Conservation (phyloP, 805 yeast species). For the Saccharomycopsis sp. region DNA sequence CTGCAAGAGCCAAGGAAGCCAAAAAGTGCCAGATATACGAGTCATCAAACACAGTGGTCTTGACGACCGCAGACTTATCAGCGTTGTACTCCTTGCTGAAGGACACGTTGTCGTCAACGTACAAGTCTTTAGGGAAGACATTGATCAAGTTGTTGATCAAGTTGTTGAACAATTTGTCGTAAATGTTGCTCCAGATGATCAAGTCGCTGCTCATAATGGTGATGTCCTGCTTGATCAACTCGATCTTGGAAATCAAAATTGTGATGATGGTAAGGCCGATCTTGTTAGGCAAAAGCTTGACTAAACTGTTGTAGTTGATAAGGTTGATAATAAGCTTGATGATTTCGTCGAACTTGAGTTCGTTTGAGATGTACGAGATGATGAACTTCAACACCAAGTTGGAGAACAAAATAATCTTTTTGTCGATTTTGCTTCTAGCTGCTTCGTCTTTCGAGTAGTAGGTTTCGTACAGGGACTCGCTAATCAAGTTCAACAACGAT, state of each 20-base stretch:
- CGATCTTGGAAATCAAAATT: slow-evolving; percentile 86
- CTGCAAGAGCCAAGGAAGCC: slow-evolving; percentile 89
- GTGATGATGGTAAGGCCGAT: slow-evolving; percentile 84
- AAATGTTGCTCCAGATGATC: slow-evolving; percentile 70
- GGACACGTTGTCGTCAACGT: slow-evolving; percentile 11
- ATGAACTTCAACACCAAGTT: slow-evolving; percentile 75
- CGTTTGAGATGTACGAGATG: slow-evolving; percentile 71
- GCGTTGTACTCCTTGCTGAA: slow-evolving; percentile 2
- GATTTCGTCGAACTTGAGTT: slow-evolving; percentile 72
- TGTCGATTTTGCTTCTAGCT: slow-evolving; percentile 43
- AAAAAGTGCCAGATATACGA: slow-evolving; percentile 94
- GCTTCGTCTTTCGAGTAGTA: slow-evolving; percentile 38
- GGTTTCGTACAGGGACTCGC: slow-evolving; percentile 71
- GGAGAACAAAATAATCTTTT: slow-evolving; percentile 71
- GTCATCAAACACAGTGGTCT: slow-evolving; percentile 43
- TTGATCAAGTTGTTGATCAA: slow-evolving; percentile 70
- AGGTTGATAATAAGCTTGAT: slow-evolving; percentile 66
- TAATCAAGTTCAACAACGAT: slow-evolving; percentile 69
- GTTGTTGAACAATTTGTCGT: slow-evolving; percentile 73
- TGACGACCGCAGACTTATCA: slow-evolving; percentile 26
- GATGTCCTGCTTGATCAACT: slow-evolving; percentile 66
- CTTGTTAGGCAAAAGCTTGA: slow-evolving; percentile 59
- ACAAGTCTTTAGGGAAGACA: slow-evolving; percentile 42
- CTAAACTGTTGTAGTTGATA: slow-evolving; percentile 51
- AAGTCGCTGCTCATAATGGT: slow-evolving; percentile 36